These are phyloP conservation scores for Cornus kousa DNA, from an alignment of 148 eudicot genomes.

Conservation along the genomic window DNA sequence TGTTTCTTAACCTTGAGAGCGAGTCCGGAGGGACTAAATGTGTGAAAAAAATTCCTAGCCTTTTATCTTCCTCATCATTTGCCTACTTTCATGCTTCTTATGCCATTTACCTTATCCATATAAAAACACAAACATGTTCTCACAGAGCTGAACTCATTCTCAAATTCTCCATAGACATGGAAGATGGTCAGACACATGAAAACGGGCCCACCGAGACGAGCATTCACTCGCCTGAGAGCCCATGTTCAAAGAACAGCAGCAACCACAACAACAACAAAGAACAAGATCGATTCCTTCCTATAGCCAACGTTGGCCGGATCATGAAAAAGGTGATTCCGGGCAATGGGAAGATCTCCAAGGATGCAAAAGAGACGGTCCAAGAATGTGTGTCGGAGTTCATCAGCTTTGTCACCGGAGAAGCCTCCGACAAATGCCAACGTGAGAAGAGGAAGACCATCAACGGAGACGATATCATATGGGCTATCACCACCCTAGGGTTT, in stretches of 20 bases:
- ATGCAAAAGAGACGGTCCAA: no score
- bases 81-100: constrained; percentile 49
- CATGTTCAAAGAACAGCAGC: constrained; percentile 25
- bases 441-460: no score
- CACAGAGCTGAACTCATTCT: background rate
- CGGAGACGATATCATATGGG: no score
- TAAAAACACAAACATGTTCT: constrained; percentile 2
- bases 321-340: no score
- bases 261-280: background rate
- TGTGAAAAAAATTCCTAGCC: constrained; percentile 27
- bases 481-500: no score
- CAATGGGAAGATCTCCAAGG: no score
- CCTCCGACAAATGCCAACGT: no score
- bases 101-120: constrained; percentile 31
- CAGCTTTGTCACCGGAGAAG: no score
- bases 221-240: constrained; percentile 28
- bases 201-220: constrained; percentile 28
- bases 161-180: constrained; percentile 22
- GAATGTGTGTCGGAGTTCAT: no score
- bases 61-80: constrained; percentile 29
- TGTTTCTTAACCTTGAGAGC: constrained; percentile 29
- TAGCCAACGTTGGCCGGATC: no score
- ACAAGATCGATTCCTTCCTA: no score
- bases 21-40: constrained; percentile 36
- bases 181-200: constrained; percentile 38